Evolutionary conservation across 2,329 filamentous ascomycete species (phyloP).

Genomic region (Dryadomyces quercus-mongolicae): DNA sequence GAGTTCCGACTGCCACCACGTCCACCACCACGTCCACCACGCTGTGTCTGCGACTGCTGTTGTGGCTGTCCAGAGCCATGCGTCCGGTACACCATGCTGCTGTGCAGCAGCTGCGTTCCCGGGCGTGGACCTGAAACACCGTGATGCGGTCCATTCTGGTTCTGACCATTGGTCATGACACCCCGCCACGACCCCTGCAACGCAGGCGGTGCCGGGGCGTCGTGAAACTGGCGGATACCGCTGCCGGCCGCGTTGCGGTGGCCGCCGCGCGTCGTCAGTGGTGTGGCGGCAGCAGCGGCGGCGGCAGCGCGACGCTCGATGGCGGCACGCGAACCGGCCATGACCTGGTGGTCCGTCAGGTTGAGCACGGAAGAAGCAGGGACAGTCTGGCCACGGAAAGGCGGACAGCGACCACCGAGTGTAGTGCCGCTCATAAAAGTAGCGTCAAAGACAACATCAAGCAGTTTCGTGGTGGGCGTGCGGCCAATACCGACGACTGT

Average conservation of each 20-base stretch:
- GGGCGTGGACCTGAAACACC: conserved; percentile 14
- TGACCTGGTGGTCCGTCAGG: conserved; percentile 67
- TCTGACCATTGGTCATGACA: conserved; percentile 33
- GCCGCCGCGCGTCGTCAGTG: background rate
- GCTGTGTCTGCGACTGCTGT: conserved; percentile 8
- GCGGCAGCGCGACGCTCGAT: conserved; percentile 38
- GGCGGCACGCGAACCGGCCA: conserved; percentile 51
- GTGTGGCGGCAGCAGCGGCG: background rate
- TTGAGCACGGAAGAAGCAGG: conserved; percentile 82
- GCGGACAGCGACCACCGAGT: conserved; percentile 76
- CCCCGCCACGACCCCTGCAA: conserved; percentile 47
- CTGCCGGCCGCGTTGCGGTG: conserved; percentile 29
- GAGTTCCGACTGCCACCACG: background rate
- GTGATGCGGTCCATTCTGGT: conserved; percentile 22
- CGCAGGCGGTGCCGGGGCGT: conserved; percentile 41
- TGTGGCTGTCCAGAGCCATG: conserved; percentile 6
- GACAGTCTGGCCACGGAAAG: conserved; percentile 90
- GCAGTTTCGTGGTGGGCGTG: conserved; percentile 66
- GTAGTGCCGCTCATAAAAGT: conserved; percentile 97
- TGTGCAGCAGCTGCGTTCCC: conserved; percentile 31
- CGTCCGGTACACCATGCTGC: conserved; percentile 38
- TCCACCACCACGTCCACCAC: conserved; percentile 1
- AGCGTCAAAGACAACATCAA: conserved; percentile 88
- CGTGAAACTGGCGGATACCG: conserved; percentile 39
- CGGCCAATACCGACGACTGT: conserved; percentile 93